These are phyloP conservation scores for Malus asiatica DNA, from an alignment of 306 rosid genomes.

Conservation along the genomic window DNA sequence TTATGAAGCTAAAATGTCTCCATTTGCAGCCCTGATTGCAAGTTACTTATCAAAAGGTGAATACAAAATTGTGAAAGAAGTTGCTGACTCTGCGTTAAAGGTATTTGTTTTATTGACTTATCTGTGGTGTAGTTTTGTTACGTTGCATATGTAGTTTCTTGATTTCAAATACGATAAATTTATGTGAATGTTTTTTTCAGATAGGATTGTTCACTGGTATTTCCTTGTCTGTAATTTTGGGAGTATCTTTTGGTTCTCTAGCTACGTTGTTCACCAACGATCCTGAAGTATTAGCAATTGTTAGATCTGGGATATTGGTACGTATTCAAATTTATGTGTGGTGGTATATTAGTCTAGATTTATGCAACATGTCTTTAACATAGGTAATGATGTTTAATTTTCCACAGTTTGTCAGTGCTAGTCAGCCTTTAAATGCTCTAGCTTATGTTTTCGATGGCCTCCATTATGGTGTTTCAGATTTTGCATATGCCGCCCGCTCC, in stretches of 20 bases:
- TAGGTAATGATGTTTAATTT: constrained; percentile 15
- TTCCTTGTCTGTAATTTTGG: constrained; percentile 59
- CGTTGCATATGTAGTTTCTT: constrained; percentile 8
- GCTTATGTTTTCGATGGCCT: constrained; percentile 91
- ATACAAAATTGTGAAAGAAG: constrained; percentile 65
- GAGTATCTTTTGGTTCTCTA: constrained; percentile 69
- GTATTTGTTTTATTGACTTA: constrained; percentile 20
- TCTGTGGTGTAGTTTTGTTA: neutral
- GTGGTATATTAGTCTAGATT: constrained; percentile 3
- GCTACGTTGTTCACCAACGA: constrained; percentile 81
- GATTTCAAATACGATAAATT: constrained; percentile 6
- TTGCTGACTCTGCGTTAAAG: constrained; percentile 48
- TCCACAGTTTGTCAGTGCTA: constrained; percentile 74
- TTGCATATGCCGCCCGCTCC: constrained; percentile 76
- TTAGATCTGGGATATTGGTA: constrained; percentile 70
- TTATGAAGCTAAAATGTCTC: neutral
- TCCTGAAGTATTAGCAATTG: constrained; percentile 64
- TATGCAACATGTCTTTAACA: neutral
- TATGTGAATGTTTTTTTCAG: constrained; percentile 37
- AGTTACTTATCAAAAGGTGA: constrained; percentile 76
- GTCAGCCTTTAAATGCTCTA: constrained; percentile 84
- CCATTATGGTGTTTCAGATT: constrained; percentile 91
- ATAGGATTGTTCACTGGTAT: constrained; percentile 64
- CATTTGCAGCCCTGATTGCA: constrained; percentile 66
- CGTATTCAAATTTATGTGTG: constrained; percentile 19